Evolutionary conservation across 2,329 filamentous ascomycete species (phyloP), one percentile per base, ranked within the genome.

Genomic region (Ophiognomonia clavigignenti-juglandacearum): DNA sequence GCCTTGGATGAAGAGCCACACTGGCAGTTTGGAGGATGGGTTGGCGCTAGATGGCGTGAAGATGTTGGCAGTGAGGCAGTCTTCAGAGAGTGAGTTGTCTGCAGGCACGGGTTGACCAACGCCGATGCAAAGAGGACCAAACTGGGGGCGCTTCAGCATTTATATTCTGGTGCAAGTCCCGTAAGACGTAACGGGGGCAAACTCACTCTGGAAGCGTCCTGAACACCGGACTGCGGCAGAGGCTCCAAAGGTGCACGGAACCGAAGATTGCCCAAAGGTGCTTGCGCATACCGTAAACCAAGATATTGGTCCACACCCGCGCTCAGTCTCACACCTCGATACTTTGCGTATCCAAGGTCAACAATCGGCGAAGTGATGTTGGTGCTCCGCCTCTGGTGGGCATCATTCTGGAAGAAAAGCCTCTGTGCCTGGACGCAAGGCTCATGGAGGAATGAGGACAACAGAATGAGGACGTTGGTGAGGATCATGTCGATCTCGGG

Each of bases 231-330:
- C 8, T 52, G 59, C 5, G 57, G 57, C 0, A 65, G 53, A 2
- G 86, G 86, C 60, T 87, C 82, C 56, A 75, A 68, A 0, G 88
- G 85, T 11, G 81, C 79, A 44, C 73, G 70, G 59, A 90, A 92
- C 18, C 88, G 75, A 50, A 87, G 60, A 6, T 76, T 56, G 1
- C 82, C 83, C 2, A 85, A 47, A 0, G 87, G 87, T 13, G 86
- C 71, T 5, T 83, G 81, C 1, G 86, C 87, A 67, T 81, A 93
- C 36, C 85, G 78, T 53, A 93, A 79, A 1, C 86, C 87, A 7
- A 88, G 73, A 85, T 85, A 92, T 61, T 84, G 74, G 3, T 77
- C 80, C 39, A 89, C 67, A 1, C 82, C 83, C 55, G 78, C 77
- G 0, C 64, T 55, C 2, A 75, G 67, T 1, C 69, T 59, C 4